phyloP scores from a whole-genome alignment of 345 rosid species.

The Ceriops zippeliana region DNA sequence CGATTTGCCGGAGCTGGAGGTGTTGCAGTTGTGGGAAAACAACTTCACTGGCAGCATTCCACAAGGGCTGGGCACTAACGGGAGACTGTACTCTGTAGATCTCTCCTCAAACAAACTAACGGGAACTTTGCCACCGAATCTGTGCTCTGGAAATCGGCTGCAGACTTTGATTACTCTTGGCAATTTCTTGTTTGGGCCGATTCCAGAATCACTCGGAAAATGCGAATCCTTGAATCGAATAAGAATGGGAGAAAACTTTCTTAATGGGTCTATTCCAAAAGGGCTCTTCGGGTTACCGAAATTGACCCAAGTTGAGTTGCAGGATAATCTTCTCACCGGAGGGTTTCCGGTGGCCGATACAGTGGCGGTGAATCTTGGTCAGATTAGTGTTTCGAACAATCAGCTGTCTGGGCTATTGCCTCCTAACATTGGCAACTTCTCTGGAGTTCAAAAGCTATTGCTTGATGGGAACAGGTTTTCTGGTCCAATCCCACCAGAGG shows the following conservation, averaged over 20 bases:
- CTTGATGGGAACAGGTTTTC: conserved; percentile 79
- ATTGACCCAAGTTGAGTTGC: conserved; percentile 75
- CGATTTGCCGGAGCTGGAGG: conserved; percentile 67
- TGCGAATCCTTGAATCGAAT: conserved; percentile 69
- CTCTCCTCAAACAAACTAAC: conserved; percentile 82
- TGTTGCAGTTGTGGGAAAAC: conserved; percentile 88
- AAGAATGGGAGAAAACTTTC: conserved; percentile 82
- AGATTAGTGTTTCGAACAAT: conserved; percentile 74
- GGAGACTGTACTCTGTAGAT: conserved; percentile 53
- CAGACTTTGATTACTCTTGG: conserved; percentile 67
- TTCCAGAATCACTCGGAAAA: conserved; percentile 67
- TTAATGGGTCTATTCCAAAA: conserved; percentile 79
- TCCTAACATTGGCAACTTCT: conserved; percentile 62
- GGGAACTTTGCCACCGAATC: conserved; percentile 59
- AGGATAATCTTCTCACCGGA: conserved; percentile 61
- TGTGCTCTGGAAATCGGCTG: conserved; percentile 67
- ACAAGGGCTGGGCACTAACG: conserved; percentile 56
- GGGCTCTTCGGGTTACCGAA: conserved; percentile 71
- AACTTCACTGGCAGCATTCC: conserved; percentile 81
- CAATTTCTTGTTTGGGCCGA: conserved; percentile 73
- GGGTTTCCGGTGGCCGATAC: conserved; percentile 52
- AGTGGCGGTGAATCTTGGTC: conserved; percentile 56
- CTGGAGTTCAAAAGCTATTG: conserved; percentile 79
- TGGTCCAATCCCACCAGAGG: conserved; percentile 68
- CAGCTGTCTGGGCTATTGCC: conserved; percentile 73